Percentiles rank a stretch among this genome's conserved stretches.
Conservation (phyloP, 179 eudicot species). For the Nepenthes alata region DNA sequence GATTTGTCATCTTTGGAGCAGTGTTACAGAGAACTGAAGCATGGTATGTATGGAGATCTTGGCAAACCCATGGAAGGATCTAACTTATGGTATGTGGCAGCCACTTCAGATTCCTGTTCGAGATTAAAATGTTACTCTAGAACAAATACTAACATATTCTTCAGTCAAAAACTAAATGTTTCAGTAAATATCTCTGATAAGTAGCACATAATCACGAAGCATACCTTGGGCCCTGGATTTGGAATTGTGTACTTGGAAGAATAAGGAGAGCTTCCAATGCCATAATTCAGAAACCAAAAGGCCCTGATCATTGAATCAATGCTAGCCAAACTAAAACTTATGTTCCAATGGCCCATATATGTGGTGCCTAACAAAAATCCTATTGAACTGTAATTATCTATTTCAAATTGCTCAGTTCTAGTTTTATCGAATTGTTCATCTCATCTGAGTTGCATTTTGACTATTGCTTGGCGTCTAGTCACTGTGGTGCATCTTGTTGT, state of each 20-base stretch:
- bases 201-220: not conserved
- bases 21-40: slow-evolving; percentile 68
- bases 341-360: too few species aligned
- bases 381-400: too few species aligned
- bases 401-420: too few species aligned
- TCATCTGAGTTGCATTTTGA: too few species aligned
- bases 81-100: slow-evolving; percentile 55
- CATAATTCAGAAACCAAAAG: not conserved
- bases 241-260: not conserved
- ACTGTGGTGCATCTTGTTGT: too few species aligned
- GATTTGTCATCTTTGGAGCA: slow-evolving; percentile 12
- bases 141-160: not conserved
- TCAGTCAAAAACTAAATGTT: not conserved
- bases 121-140: not conserved
- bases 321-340: not conserved
- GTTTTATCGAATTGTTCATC: too few species aligned
- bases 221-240: not conserved
- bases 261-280: not conserved
- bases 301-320: not conserved
- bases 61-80: slow-evolving; percentile 70
- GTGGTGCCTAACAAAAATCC: too few species aligned
- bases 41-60: slow-evolving; percentile 52
- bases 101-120: too few species aligned
- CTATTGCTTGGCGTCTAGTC: too few species aligned
- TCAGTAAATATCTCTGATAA: not conserved